Evolutionary conservation across 768 basidiomycete genomes (phyloP).

Genomic region (Russula sp.): DNA sequence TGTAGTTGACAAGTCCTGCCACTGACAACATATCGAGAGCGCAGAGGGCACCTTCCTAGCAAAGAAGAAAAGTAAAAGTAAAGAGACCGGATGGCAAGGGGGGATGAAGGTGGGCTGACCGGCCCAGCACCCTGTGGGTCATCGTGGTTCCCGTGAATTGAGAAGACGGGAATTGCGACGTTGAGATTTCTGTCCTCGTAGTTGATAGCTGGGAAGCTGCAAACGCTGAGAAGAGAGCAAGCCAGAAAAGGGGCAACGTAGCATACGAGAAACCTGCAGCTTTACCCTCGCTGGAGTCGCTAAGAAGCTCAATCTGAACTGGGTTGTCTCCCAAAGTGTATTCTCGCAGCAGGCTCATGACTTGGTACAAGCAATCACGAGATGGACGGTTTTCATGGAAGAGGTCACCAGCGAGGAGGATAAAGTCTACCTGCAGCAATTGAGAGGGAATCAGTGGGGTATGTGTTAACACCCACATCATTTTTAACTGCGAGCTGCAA

Average conservation of each 20-base stretch:
- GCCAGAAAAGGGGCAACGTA: not conserved
- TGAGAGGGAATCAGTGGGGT: conserved; percentile 3
- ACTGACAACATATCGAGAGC: conserved; percentile 94
- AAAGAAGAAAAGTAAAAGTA: not conserved
- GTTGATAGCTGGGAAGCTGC: conserved; percentile 91
- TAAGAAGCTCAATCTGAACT: conserved; percentile 84
- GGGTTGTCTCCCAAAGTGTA: conserved; percentile 85
- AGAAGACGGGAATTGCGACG: conserved; percentile 93
- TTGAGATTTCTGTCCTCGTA: conserved; percentile 97
- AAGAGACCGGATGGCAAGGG: not conserved
- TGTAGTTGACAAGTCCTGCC: conserved; percentile 91
- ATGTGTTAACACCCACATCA: conserved; percentile 46
- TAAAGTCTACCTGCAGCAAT: conserved; percentile 74
- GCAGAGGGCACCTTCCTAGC: conserved; percentile 88
- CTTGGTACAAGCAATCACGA: conserved; percentile 81
- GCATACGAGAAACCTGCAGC: conserved; percentile 77
- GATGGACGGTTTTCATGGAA: conserved; percentile 98
- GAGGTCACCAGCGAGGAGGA: conserved; percentile 90
- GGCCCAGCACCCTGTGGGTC: conserved; percentile 95
- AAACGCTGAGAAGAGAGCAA: not conserved
- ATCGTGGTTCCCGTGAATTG: conserved; percentile 98
- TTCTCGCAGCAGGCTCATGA: conserved; percentile 83
- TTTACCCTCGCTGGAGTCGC: conserved; percentile 88
- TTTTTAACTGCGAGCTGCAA: conserved; percentile 84
- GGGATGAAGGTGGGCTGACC: conserved; percentile 39